Conservation (phyloP, 2,329 filamentous ascomycete genomes). For the Rachicladosporium sp. region DNA sequence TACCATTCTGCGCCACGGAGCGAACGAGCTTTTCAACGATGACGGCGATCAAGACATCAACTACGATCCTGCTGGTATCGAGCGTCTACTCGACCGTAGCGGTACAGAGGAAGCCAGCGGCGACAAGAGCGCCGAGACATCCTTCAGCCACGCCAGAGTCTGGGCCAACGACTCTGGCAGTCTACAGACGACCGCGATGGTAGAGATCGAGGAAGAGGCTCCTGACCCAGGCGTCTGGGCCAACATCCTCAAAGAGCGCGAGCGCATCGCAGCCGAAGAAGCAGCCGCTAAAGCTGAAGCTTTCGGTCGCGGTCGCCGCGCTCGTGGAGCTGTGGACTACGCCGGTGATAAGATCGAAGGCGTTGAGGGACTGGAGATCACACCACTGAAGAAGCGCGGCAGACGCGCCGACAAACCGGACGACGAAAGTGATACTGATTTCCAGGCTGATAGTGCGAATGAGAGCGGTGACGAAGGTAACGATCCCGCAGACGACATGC, state of each 20-base stretch:
- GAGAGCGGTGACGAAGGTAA: conserved; percentile 20
- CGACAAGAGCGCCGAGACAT: conserved; percentile 57
- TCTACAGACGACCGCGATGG: conserved; percentile 35
- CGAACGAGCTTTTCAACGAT: conserved; percentile 73
- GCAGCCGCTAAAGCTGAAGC: conserved; percentile 55
- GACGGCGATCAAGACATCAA: conserved; percentile 60
- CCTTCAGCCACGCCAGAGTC: conserved; percentile 81
- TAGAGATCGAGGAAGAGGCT: conserved; percentile 36
- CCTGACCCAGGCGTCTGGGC: conserved; percentile 72
- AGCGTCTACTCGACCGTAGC: conserved; percentile 75
- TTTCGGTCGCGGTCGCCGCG: conserved; percentile 76
- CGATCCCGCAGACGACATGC: conserved; percentile 12
- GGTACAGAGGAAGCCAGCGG: conserved; percentile 59
- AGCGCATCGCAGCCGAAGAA: conserved; percentile 63
- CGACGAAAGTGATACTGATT: conserved; percentile 38
- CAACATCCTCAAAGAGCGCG: conserved; percentile 71
- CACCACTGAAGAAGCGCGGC: conserved; percentile 21
- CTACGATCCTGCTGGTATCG: conserved; percentile 73
- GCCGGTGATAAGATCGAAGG: conserved; percentile 20
- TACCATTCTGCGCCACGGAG: conserved; percentile 77
- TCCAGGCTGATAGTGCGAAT: conserved; percentile 31
- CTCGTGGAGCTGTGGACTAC: conserved; percentile 46
- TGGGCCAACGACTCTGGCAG: conserved; percentile 77
- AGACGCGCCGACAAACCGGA: conserved; percentile 19
- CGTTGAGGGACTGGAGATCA: conserved; percentile 13